Evolutionary conservation across 148 eudicot species (phyloP), one percentile per base, ranked within the genome.

Genomic region (Simmondsia chinensis): DNA sequence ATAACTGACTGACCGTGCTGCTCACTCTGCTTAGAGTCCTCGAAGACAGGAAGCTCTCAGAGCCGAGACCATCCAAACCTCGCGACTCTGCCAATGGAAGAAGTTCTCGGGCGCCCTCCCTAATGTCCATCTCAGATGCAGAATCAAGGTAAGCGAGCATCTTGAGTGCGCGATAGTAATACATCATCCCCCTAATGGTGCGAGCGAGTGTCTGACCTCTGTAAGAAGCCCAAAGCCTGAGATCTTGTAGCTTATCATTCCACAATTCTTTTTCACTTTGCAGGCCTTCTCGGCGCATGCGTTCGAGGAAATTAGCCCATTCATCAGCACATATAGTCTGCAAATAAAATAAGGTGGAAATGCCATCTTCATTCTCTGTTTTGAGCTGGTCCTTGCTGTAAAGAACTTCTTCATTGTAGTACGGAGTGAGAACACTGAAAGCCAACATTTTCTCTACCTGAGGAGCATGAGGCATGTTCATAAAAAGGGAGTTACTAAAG

Each of bases 391-490:
- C 94, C 58, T 60, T 88, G 66, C 66, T 80, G 66, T 69, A 88
- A 33, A 84, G 5, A 41, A 88, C 97, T 35, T 83, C 94, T 67
- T 88, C 97, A 20, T 71, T 73, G 62, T 88, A 88, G 72, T 88
- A 88, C n/a, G 97, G 97, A 9, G 94, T 88, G 67, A 88, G 64
- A 30, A 88, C 94, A 65, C 87, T 80, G 49, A 88, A 84, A 46
- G 94, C 87, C 77, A 66, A 48, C 97, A 88, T 88, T 51, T 88
- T 88, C 55, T 88, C 97, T 33, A 88, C 97, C 55, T 75, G 97
- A 20, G 94, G 94, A 37, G 97, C 97, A 61, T 81, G 97, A 48
- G 97, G 97, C 91, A 88, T 80, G 76, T 80, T 88, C 97, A 88
- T 88, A 68, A 88, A 88, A 30, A 88, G 76, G 21, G 97, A 83